Conservation (phyloP, 108 stramenopile genomes). For the Pseudonitzschia delicatissima region DNA sequence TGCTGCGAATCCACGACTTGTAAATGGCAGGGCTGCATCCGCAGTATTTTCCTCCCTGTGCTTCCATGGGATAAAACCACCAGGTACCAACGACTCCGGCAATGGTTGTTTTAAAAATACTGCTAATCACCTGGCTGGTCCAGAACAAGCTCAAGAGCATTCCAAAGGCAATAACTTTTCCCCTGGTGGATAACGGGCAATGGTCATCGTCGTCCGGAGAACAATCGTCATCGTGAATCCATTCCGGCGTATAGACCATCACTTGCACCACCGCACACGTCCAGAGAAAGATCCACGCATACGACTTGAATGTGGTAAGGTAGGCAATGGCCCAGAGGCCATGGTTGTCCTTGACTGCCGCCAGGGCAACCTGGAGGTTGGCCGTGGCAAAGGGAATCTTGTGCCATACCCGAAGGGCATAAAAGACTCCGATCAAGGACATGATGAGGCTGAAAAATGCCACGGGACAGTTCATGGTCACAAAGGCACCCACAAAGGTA, state of each 20-base stretch:
- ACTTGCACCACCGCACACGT: slow-evolving; percentile 30
- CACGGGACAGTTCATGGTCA: slow-evolving; percentile 10
- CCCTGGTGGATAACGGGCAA: slow-evolving; percentile 13
- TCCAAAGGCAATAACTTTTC: slow-evolving; percentile 9
- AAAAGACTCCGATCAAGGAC: slow-evolving; percentile 16
- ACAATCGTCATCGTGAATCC: background rate
- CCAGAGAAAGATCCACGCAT: slow-evolving; percentile 35
- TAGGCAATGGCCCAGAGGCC: slow-evolving; percentile 51
- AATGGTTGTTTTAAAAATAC: slow-evolving; percentile 75
- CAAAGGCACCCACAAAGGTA: slow-evolving; percentile 7
- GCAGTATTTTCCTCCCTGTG: slow-evolving; percentile 10
- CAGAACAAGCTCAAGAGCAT: slow-evolving; percentile 74
- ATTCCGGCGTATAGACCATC: background rate
- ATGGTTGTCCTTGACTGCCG: slow-evolving; percentile 45
- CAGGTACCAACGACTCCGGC: slow-evolving; percentile 88
- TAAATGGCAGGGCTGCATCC: slow-evolving; percentile 37
- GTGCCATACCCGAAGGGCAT: slow-evolving; percentile 38
- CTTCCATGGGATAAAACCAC: slow-evolving; percentile 77
- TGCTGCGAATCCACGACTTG: slow-evolving; percentile 47
- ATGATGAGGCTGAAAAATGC: slow-evolving; percentile 19
- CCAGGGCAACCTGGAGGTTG: slow-evolving; percentile 54
- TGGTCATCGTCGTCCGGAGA: background rate
- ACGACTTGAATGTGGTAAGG: slow-evolving; percentile 28
- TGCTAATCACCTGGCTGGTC: slow-evolving; percentile 70
- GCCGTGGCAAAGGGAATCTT: slow-evolving; percentile 75